Percentiles rank a stretch among this genome's conserved stretches.
Evolutionary conservation across 1,284 basidiomycete species (phyloP).

Genomic region (Heterobasidion irregulare): DNA sequence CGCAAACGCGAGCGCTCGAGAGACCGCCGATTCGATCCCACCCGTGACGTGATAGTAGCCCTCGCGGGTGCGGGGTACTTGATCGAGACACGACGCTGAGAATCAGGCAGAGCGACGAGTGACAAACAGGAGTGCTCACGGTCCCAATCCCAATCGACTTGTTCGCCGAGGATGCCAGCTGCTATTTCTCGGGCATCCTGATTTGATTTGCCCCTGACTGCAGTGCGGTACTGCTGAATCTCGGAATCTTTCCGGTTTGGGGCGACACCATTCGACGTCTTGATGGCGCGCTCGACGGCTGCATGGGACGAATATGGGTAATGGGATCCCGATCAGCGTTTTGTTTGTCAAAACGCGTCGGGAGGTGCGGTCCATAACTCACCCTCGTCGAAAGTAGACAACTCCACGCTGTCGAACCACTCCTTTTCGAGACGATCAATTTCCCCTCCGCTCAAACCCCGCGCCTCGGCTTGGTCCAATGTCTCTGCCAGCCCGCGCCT

Average conservation of each 20-base stretch:
- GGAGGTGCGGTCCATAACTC: slow-evolving; percentile 9
- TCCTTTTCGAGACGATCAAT: slow-evolving; percentile 72
- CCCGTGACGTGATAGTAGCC: slow-evolving; percentile 88
- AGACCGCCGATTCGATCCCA: slow-evolving; percentile 51
- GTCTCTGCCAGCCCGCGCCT: slow-evolving; percentile 55
- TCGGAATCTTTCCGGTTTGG: slow-evolving; percentile 45
- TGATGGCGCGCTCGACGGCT: slow-evolving; percentile 60
- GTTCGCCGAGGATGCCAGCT: slow-evolving; percentile 60
- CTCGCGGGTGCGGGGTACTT: slow-evolving; percentile 83
- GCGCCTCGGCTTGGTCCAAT: slow-evolving; percentile 65
- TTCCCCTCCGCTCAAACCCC: slow-evolving; percentile 61
- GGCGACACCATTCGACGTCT: slow-evolving; percentile 28
- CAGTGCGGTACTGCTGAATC: slow-evolving; percentile 50
- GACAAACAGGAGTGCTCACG: slow-evolving; percentile 32
- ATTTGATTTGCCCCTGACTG: slow-evolving; percentile 65
- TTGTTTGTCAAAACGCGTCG: neutral
- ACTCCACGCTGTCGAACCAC: slow-evolving; percentile 67
- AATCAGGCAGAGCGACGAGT: neutral
- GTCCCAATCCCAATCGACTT: slow-evolving; percentile 85
- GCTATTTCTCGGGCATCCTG: slow-evolving; percentile 68
- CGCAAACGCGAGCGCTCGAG: slow-evolving; percentile 69
- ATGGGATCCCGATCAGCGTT: neutral
- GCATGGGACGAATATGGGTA: slow-evolving; percentile 1
- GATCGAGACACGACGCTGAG: slow-evolving; percentile 1
- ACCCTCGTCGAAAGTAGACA: slow-evolving; percentile 86